Evolutionary conservation across 2,329 filamentous ascomycete species (phyloP), one percentile per base, ranked within the genome.

Genomic region (Parafenestella ontariensis): DNA sequence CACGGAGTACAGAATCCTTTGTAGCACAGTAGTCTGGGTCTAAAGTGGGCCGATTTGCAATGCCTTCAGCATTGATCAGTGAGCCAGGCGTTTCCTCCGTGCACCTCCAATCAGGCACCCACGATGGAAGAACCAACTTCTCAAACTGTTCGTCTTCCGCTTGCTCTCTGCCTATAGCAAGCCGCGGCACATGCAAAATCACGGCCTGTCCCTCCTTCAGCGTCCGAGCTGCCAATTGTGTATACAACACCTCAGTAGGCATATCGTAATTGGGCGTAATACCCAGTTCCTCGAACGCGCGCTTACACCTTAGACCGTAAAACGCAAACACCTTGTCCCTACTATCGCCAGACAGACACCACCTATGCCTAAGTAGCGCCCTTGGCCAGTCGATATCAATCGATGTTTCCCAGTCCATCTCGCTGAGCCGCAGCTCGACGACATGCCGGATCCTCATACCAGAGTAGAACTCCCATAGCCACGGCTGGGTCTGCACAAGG

Each of bases 251-350:
- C 33, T 43, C 52, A 5, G 42, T 24, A 18, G 43, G 31, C 17
- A 24, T 20, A 23, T 23, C 28, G n/a, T 59, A 59, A 15, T 53
- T 45, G 13, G 49, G 49, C n/a, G 1, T 23, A 3, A 59, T 36
- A 20, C 24, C 49, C 40, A 59, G 18, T 7, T 39, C 31, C 20
- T 31, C 42, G 20, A 56, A 45, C 5, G 28, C 17, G 3, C 11
- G 37, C 15, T 52, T 46, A n/a, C 39, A 49, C 11, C 20, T 33
- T 8, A 59, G 17, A 13, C 53, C 53, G 21, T 33, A 56, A 18
- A 56, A 56, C 1, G 52, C 48, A 41, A 52, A 59, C 1, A 59
- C 37, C n/a, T 59, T 59, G 23, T 59, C 56, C 17, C 49, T 29
- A n/a, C 42, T 21, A 39, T 56, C 41, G 9, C 33, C 45, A 20